Evolutionary conservation across 352 stramenopile genomes (phyloP).

Genomic region (Pythium plurisporium): DNA sequence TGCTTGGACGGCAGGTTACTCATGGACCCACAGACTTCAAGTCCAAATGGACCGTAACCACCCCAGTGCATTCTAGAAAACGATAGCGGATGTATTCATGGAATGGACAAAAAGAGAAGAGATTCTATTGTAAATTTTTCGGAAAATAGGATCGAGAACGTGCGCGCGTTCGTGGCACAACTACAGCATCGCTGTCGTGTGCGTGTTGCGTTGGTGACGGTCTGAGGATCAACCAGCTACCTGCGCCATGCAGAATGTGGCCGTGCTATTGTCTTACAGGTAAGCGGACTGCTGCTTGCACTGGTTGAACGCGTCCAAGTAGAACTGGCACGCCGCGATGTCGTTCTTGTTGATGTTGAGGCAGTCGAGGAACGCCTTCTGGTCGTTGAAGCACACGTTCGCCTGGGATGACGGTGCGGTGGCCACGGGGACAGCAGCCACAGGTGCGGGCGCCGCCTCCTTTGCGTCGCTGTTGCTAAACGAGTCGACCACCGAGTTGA

Average conservation of each 20-base stretch:
- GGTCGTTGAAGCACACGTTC: conserved; percentile 47
- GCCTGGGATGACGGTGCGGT: conserved; percentile 15
- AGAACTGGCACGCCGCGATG: conserved; percentile 80
- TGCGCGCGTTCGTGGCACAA: too few relatives aligned
- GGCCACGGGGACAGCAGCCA: conserved; percentile 10
- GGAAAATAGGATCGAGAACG: background rate
- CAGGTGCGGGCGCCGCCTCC: conserved; percentile 23
- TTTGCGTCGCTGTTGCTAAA: conserved; percentile 43
- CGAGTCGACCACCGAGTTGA: conserved; percentile 60
- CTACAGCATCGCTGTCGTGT: too few relatives aligned
- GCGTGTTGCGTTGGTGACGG: too few relatives aligned
- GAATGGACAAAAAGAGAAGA: background rate
- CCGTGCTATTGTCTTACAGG: conserved; percentile 28
- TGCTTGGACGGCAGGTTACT: background rate
- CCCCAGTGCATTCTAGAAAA: background rate
- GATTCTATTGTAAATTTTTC: conserved; percentile 4
- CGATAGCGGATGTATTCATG: background rate
- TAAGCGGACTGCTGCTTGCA: conserved; percentile 75
- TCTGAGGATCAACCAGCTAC: too few relatives aligned
- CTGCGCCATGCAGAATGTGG: too few relatives aligned
- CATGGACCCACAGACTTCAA: conserved; percentile 10
- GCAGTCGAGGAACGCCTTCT: conserved; percentile 80
- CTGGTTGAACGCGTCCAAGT: conserved; percentile 76
- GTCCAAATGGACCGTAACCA: conserved; percentile 20
- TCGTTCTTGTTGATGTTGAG: conserved; percentile 74